phyloP scores from a whole-genome alignment of 768 basidiomycete species.

The Lactarius sp. region DNA sequence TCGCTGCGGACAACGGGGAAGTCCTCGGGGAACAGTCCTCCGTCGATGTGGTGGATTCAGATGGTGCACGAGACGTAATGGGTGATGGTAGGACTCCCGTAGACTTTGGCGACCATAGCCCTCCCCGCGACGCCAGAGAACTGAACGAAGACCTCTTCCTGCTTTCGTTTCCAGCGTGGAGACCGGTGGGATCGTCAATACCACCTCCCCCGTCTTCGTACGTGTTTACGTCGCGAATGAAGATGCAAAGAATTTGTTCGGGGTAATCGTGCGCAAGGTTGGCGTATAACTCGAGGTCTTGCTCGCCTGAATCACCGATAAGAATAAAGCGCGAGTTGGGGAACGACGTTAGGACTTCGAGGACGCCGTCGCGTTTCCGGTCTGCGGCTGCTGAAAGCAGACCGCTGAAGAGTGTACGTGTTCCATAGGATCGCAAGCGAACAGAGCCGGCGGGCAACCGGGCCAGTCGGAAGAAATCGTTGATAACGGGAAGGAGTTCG shows the following conservation, averaged over 20 bases:
- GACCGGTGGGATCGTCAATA: constrained; percentile 64
- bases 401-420: constrained; percentile 76
- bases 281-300: constrained; percentile 89
- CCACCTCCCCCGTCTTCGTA: constrained; percentile 32
- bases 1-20: background rate
- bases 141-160: constrained; percentile 8
- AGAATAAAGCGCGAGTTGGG: constrained; percentile 72
- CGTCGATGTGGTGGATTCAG: background rate
- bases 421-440: constrained; percentile 79
- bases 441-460: constrained; percentile 51
- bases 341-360: constrained; percentile 75
- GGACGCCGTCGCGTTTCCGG: constrained; percentile 74
- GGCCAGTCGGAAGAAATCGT: constrained; percentile 14
- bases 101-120: constrained; percentile 5
- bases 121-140: constrained; percentile 3
- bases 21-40: background rate
- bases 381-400: constrained; percentile 77
- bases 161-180: constrained; percentile 11
- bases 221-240: constrained; percentile 70
- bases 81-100: background rate
- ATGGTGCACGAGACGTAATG: constrained; percentile 2
- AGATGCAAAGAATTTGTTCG: constrained; percentile 67
- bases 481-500: constrained; percentile 64
- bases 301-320: constrained; percentile 91
- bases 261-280: constrained; percentile 66